These are phyloP conservation scores for Botrytis medusae DNA, from an alignment of 2,329 filamentous ascomycete genomes.

Conservation along the genomic window DNA sequence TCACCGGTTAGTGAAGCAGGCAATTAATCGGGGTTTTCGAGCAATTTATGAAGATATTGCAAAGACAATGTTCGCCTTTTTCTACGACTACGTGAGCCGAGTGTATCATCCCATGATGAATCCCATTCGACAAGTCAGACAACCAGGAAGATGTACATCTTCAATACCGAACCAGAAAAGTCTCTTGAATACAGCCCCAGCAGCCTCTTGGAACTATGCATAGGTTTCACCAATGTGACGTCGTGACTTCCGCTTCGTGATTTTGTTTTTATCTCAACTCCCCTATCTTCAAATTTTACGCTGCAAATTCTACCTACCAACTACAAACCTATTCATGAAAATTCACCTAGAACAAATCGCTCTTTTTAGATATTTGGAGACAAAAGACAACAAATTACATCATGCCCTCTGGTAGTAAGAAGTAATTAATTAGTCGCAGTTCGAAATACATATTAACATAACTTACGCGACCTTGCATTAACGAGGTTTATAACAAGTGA, in stretches of 20 bases:
- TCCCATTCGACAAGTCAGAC: background rate
- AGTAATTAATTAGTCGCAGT: background rate
- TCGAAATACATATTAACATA: background rate
- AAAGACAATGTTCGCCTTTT: background rate
- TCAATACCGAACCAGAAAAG: background rate
- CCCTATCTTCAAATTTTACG: background rate
- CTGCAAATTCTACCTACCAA: background rate
- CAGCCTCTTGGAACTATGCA: background rate
- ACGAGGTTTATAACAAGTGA: background rate
- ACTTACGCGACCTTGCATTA: conserved; percentile 8
- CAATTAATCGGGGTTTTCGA: conserved; percentile 5
- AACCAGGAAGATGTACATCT: background rate
- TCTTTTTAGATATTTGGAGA: background rate
- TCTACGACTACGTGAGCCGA: background rate
- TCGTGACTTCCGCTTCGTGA: background rate
- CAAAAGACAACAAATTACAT: background rate
- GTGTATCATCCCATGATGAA: background rate
- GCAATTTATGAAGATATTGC: conserved; percentile 6
- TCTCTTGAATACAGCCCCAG: background rate
- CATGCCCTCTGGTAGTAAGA: background rate
- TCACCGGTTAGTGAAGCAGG: conserved; percentile 17
- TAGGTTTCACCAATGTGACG: background rate
- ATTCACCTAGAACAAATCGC: background rate
- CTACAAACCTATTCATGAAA: background rate
- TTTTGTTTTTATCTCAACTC: background rate